A percentile compares a stretch with the other conserved stretches of the same genome.
Conservation (phyloP, 2,329 filamentous ascomycete species). For the Thermoascus crustaceus region DNA sequence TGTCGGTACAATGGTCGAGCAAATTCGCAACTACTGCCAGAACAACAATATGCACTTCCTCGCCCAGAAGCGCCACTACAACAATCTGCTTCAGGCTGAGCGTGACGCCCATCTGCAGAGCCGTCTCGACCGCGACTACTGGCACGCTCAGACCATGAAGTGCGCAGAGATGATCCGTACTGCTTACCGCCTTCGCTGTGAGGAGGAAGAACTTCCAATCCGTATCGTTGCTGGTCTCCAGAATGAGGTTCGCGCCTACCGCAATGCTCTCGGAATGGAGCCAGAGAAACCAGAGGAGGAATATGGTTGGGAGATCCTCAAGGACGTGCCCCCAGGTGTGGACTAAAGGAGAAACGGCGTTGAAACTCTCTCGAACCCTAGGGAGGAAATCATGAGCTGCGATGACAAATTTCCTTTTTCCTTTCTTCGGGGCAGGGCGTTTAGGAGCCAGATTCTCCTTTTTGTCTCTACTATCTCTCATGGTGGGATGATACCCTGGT, state of each 20-base stretch:
- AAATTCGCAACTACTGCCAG: constrained; percentile 43
- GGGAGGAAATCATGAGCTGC: constrained; percentile 11
- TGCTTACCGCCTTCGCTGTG: constrained; percentile 39
- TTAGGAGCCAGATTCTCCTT: constrained; percentile 14
- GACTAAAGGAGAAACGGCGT: constrained; percentile 22
- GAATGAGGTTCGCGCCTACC: constrained; percentile 41
- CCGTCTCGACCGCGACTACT: constrained; percentile 43
- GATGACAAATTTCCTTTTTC: constrained; percentile 8
- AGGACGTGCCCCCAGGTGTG: constrained; percentile 30
- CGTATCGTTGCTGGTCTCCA: constrained; percentile 40
- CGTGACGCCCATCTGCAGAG: constrained; percentile 42
- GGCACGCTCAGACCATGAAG: constrained; percentile 41
- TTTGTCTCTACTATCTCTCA: no score
- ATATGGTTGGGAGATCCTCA: constrained; percentile 42
- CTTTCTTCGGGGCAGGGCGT: constrained; percentile 11
- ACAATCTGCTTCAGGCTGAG: constrained; percentile 42
- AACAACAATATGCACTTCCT: constrained; percentile 43
- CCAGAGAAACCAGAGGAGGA: constrained; percentile 41
- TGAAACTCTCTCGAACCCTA: not conserved
- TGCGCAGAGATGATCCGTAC: constrained; percentile 43
- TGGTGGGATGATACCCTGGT: no score
- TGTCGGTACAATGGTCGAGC: constrained; percentile 41
- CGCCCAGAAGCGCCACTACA: constrained; percentile 41
- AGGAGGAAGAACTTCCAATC: constrained; percentile 39
- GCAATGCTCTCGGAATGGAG: constrained; percentile 41